These are phyloP conservation scores for Talaromyces sp. DNA, from an alignment of 2,329 filamentous ascomycete genomes.

Conservation along the genomic window DNA sequence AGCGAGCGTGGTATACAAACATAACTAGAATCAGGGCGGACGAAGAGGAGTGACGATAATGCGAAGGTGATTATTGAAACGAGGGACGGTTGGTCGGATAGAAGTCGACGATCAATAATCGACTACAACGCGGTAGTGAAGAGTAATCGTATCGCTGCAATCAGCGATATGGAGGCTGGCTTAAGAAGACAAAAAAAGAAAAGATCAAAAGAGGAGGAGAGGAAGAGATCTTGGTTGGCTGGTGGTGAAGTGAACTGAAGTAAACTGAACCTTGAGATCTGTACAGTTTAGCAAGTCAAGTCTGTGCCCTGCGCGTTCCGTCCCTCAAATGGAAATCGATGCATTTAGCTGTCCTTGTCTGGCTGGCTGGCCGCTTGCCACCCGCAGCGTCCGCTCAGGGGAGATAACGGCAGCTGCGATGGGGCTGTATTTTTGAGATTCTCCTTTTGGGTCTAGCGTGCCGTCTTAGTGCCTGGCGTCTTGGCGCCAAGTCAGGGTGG, in stretches of 20 bases:
- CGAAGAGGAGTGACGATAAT: background rate
- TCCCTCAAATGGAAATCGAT: background rate
- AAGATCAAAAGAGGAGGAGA: background rate
- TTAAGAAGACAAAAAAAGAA: background rate
- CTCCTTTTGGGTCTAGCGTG: background rate
- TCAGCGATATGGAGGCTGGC: background rate
- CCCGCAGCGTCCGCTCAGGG: background rate
- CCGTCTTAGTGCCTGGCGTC: background rate
- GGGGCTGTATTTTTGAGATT: background rate
- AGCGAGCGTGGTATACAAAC: background rate
- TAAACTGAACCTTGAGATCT: background rate
- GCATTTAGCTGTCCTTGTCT: background rate
- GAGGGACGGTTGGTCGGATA: background rate
- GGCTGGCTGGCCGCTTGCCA: background rate
- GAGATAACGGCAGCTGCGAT: conserved; percentile 3
- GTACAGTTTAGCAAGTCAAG: background rate
- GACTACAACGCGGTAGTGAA: background rate
- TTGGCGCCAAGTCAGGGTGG: background rate
- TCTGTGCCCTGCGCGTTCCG: background rate
- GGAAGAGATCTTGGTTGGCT: background rate
- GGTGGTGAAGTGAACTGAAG: background rate
- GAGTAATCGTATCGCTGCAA: background rate
- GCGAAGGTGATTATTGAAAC: background rate
- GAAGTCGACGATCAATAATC: background rate
- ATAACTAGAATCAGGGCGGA: background rate